Evolutionary conservation across 352 stramenopile genomes (phyloP).

Genomic region (Phytophthora podocarpi): DNA sequence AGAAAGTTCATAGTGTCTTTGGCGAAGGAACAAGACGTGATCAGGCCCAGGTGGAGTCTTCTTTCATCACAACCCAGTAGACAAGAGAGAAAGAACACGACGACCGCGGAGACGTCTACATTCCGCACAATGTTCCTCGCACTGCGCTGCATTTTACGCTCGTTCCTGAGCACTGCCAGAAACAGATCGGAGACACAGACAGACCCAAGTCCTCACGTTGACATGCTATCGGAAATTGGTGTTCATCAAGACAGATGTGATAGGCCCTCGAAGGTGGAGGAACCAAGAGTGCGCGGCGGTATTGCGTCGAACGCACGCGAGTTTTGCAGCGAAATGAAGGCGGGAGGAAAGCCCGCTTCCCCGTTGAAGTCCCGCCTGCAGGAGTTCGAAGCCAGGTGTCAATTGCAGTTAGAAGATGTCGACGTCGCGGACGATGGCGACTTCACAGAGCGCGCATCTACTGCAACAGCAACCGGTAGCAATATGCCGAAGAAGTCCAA

Average conservation of each 20-base stretch:
- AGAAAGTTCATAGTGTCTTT: conserved; percentile 3
- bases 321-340: not conserved
- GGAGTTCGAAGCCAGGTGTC: conserved; percentile 2
- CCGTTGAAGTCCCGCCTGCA: not conserved
- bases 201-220: not conserved
- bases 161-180: not conserved
- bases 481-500: not conserved
- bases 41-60: no score
- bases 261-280: not conserved
- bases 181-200: not conserved
- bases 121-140: not conserved
- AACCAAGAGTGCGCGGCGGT: not conserved
- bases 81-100: conserved; percentile 9
- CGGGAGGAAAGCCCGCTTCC: not conserved
- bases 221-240: not conserved
- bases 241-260: not conserved
- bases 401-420: conserved; percentile 3
- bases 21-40: not conserved
- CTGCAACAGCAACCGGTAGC: not conserved
- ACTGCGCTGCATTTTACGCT: conserved; percentile 9
- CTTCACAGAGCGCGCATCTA: not conserved
- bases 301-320: not conserved
- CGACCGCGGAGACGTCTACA: not conserved
- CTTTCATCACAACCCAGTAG: no score
- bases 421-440: not conserved